Conservation (phyloP, 306 rosid species). For the Lathyrus tuberosus region DNA sequence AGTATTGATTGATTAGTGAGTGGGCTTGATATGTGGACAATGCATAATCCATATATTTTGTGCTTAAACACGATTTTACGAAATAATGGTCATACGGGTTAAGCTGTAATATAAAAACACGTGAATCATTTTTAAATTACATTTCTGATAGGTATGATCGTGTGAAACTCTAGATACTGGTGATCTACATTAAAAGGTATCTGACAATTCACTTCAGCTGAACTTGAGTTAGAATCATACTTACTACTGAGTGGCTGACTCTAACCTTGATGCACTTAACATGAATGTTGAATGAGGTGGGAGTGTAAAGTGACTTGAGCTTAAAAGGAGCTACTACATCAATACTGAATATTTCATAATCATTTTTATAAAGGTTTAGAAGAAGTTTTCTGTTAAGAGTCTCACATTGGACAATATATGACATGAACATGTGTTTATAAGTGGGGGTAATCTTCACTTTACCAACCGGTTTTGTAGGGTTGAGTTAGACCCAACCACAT, state of each 20-base stretch:
- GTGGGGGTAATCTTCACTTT: no score
- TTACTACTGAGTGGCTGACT: slow-evolving; percentile 6
- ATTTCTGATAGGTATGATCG: not conserved
- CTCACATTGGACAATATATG: no score
- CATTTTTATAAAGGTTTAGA: slow-evolving; percentile 1
- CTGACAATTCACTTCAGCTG: slow-evolving; percentile 21
- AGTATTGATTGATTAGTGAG: not conserved
- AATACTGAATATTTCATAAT: slow-evolving; percentile 4
- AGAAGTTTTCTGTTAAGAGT: no score
- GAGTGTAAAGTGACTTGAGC: not conserved
- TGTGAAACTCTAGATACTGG: not conserved
- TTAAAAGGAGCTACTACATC: not conserved
- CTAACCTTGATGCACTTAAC: not conserved
- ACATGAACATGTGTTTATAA: no score
- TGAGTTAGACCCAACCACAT: no score
- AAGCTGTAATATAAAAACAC: not conserved
- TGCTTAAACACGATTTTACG: not conserved
- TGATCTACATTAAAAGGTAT: not conserved
- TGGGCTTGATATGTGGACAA: not conserved
- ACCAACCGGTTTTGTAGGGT: no score
- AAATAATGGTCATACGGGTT: not conserved
- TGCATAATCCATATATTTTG: not conserved
- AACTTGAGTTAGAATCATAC: slow-evolving; percentile 16
- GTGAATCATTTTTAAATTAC: slow-evolving; percentile 2
- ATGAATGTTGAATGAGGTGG: slow-evolving; percentile 1